Conservation (phyloP, 192 early-diverging fungal genomes). For the Lobosporangium transversale region DNA sequence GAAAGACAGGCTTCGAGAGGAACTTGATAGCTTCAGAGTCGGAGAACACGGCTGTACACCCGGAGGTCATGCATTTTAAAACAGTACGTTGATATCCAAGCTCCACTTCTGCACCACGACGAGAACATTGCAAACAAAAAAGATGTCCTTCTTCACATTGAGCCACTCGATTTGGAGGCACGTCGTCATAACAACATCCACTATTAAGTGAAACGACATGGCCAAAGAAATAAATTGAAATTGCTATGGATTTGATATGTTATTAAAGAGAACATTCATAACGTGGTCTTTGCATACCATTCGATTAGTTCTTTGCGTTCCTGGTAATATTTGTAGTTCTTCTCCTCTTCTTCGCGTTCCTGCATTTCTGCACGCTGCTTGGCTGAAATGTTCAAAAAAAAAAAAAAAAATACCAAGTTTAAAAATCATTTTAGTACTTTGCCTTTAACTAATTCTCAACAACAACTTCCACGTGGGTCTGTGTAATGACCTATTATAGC, state of each 20-base stretch:
- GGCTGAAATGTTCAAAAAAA: too few relatives aligned
- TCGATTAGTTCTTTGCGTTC: constrained; percentile 20
- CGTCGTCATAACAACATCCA: constrained; percentile 62
- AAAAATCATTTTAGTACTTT: too few relatives aligned
- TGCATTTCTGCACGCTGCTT: constrained; percentile 23
- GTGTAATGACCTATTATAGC: constrained; percentile 18
- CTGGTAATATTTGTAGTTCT: constrained; percentile 18
- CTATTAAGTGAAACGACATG: constrained; percentile 15
- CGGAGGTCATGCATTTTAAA: constrained; percentile 59
- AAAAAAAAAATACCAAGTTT: not conserved
- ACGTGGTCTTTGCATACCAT: constrained; percentile 42
- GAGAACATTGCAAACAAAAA: constrained; percentile 63
- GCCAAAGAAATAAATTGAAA: too few relatives aligned
- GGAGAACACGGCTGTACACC: constrained; percentile 55
- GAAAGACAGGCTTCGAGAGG: constrained; percentile 41
- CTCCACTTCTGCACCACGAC: constrained; percentile 59
- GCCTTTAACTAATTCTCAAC: not conserved
- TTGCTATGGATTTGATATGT: too few relatives aligned
- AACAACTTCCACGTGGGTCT: not conserved
- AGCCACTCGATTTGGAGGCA: constrained; percentile 48
- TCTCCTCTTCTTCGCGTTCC: constrained; percentile 19
- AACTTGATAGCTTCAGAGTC: constrained; percentile 55
- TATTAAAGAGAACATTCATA: too few relatives aligned
- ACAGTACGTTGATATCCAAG: constrained; percentile 58
- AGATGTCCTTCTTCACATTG: constrained; percentile 69